These are phyloP conservation scores for Penicillium sp. DNA, from an alignment of 2,329 filamentous ascomycete genomes.

Conservation along the genomic window DNA sequence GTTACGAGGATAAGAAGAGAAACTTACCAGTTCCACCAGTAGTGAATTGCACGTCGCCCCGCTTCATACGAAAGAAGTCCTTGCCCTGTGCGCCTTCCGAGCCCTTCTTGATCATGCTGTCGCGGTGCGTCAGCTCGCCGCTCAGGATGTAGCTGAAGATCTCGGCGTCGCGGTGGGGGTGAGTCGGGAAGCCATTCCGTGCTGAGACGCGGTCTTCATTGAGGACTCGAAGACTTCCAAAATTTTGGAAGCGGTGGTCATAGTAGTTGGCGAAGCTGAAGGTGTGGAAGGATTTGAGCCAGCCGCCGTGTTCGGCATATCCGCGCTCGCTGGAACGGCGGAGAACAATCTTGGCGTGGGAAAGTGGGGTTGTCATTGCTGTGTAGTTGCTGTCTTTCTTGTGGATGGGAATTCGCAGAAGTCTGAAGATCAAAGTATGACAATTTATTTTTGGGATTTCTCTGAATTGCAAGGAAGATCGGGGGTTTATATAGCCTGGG, in stretches of 20 bases:
- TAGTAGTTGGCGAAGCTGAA: conserved; percentile 77
- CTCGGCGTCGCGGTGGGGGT: conserved; percentile 81
- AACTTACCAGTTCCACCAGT: conserved; percentile 70
- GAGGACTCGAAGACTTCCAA: conserved; percentile 76
- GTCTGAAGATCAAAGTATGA: neutral
- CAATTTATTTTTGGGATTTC: neutral
- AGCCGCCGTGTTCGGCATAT: conserved; percentile 78
- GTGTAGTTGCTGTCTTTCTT: neutral
- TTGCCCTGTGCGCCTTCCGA: conserved; percentile 58
- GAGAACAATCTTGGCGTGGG: conserved; percentile 69
- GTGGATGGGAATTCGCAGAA: neutral
- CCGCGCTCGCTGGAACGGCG: conserved; percentile 71
- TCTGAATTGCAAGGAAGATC: neutral
- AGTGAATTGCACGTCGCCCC: conserved; percentile 86
- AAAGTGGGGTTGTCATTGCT: conserved; percentile 61
- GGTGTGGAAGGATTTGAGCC: conserved; percentile 83
- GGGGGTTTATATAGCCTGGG: conserved; percentile 9
- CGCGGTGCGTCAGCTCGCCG: conserved; percentile 82
- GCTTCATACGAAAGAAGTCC: conserved; percentile 67
- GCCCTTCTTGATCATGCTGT: conserved; percentile 75
- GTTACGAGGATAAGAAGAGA: conserved; percentile 1
- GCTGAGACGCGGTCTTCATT: conserved; percentile 82
- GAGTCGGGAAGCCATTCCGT: conserved; percentile 76
- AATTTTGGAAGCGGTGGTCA: conserved; percentile 65
- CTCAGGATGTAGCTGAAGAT: conserved; percentile 87